Conservation (phyloP, 768 basidiomycete genomes). For the Erythrobasidium yunnanense region DNA sequence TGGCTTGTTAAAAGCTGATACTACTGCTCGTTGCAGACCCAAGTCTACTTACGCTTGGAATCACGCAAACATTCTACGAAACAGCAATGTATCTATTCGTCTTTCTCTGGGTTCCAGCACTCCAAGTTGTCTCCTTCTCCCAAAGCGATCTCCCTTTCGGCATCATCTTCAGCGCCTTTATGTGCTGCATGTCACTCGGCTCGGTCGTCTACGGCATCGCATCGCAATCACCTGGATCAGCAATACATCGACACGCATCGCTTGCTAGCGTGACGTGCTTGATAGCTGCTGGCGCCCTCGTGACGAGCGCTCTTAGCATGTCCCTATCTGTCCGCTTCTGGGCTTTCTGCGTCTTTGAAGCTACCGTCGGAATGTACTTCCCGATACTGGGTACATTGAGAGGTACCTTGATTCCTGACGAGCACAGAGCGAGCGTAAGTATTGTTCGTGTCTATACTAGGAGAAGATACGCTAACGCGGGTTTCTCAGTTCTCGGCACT, state of each 20-base stretch:
- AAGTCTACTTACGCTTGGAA: slow-evolving; percentile 54
- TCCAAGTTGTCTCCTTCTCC: slow-evolving; percentile 44
- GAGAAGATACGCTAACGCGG: background rate
- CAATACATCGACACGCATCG: slow-evolving; percentile 18
- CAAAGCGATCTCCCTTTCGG: slow-evolving; percentile 63
- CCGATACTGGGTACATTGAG: slow-evolving; percentile 24
- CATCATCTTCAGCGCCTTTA: slow-evolving; percentile 68
- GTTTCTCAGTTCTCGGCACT: slow-evolving; percentile 22
- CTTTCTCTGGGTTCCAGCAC: slow-evolving; percentile 66
- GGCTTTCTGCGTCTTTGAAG: slow-evolving; percentile 29
- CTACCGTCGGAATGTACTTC: slow-evolving; percentile 29
- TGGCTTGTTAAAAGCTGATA: background rate
- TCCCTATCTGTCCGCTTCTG: slow-evolving; percentile 25
- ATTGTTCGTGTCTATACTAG: background rate
- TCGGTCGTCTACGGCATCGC: slow-evolving; percentile 33
- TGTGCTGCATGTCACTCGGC: slow-evolving; percentile 55
- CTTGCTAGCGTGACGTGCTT: slow-evolving; percentile 5
- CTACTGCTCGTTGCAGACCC: slow-evolving; percentile 46
- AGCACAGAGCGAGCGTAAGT: slow-evolving; percentile 26
- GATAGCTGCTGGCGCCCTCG: slow-evolving; percentile 16
- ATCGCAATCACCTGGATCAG: background rate
- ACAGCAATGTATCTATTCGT: slow-evolving; percentile 78
- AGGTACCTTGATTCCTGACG: slow-evolving; percentile 27
- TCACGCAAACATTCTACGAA: slow-evolving; percentile 70
- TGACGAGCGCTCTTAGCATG: background rate